A percentile compares a stretch with the other conserved stretches of the same genome.
These are phyloP conservation scores for Colletotrichum orchidophilum DNA, from an alignment of 2,329 filamentous ascomycete genomes.

Conservation along the genomic window DNA sequence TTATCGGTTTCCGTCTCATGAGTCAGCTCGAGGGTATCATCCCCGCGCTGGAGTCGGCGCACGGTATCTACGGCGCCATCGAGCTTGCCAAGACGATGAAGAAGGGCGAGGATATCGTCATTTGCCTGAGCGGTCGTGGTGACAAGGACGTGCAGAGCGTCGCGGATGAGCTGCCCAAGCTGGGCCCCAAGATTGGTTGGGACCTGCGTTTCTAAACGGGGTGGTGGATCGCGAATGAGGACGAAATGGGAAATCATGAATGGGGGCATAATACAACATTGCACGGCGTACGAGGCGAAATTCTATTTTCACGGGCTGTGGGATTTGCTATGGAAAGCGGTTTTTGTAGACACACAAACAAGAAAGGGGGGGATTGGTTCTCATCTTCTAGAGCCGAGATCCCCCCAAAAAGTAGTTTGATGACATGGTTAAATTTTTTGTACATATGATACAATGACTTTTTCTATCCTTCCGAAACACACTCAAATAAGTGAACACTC, in stretches of 20 bases:
- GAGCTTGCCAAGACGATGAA: slow-evolving; percentile 93
- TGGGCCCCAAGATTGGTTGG: slow-evolving; percentile 89
- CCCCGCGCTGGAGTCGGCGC: slow-evolving; percentile 90
- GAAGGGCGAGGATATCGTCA: slow-evolving; percentile 89
- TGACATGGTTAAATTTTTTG: slow-evolving; percentile 11
- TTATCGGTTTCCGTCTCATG: slow-evolving; percentile 85
- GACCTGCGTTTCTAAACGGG: slow-evolving; percentile 66
- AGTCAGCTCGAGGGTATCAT: slow-evolving; percentile 95
- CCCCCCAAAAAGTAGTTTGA: not conserved
- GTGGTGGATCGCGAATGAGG: not conserved
- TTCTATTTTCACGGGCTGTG: slow-evolving; percentile 1
- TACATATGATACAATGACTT: slow-evolving; percentile 35
- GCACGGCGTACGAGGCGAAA: slow-evolving; percentile 10
- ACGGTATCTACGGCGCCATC: slow-evolving; percentile 89
- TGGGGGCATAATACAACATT: slow-evolving; percentile 4
- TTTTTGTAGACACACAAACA: slow-evolving; percentile 11
- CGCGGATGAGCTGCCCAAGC: slow-evolving; percentile 87
- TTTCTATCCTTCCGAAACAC: not conserved
- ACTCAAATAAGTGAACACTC: not conserved
- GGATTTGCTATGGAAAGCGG: slow-evolving; percentile 7
- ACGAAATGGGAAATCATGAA: not conserved
- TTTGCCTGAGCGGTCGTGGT: slow-evolving; percentile 91
- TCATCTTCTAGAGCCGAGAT: not conserved
- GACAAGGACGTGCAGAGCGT: slow-evolving; percentile 99
- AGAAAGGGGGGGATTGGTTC: not conserved